These are phyloP conservation scores for Ustilaginoidea virens DNA, from an alignment of 2,329 filamentous ascomycete genomes.

Conservation along the genomic window DNA sequence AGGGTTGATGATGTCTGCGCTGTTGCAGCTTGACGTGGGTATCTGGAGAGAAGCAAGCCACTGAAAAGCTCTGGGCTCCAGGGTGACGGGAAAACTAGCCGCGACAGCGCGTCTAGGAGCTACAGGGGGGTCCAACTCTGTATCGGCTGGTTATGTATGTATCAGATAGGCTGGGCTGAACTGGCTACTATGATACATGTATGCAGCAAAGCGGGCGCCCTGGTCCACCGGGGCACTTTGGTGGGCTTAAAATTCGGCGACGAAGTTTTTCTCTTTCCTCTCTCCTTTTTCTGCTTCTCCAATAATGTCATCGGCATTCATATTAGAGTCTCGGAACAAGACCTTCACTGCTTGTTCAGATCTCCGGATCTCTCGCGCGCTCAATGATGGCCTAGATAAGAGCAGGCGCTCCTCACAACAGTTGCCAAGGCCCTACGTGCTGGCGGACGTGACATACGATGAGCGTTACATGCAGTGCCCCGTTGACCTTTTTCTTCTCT, in stretches of 20 bases:
- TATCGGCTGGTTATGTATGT: neutral
- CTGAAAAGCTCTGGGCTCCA: conserved; percentile 1
- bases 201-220: conserved; percentile 12
- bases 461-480: conserved; percentile 36
- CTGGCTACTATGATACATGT: conserved; percentile 9
- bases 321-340: conserved; percentile 99
- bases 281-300: conserved; percentile 28
- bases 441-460: conserved; percentile 25
- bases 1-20: too few species aligned
- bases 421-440: conserved; percentile 45
- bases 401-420: conserved; percentile 54
- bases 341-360: conserved; percentile 85
- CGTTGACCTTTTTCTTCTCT: conserved; percentile 1
- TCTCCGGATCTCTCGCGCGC: conserved; percentile 81
- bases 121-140: neutral
- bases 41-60: neutral
- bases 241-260: too few species aligned
- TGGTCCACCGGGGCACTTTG: too few species aligned
- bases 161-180: neutral
- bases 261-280: too few species aligned
- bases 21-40: neutral
- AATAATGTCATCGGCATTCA: conserved; percentile 75
- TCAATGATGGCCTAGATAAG: conserved; percentile 92
- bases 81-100: conserved; percentile 1
- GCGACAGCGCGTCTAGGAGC: conserved; percentile 1